A percentile compares a stretch with the other conserved stretches of the same genome.
These are phyloP conservation scores for Capronia epimyces DNA, from an alignment of 2,329 filamentous ascomycete genomes.

Conservation along the genomic window DNA sequence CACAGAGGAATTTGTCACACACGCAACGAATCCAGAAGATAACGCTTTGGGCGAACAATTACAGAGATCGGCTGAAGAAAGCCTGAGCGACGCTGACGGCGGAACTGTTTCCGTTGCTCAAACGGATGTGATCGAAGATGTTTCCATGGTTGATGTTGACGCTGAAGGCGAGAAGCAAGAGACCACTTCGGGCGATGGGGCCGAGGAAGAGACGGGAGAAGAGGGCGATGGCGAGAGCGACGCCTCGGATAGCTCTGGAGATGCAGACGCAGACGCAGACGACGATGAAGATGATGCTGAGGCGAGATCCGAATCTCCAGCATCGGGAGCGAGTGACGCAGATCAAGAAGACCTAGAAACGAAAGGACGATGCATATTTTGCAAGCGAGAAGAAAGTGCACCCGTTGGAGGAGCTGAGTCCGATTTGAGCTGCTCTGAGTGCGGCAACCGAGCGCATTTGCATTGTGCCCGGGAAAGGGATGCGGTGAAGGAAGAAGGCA, in stretches of 20 bases:
- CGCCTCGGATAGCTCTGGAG: constrained; percentile 15
- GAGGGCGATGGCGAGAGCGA: constrained; percentile 42
- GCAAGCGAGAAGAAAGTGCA: constrained; percentile 64
- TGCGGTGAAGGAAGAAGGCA: constrained; percentile 47
- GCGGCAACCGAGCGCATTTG: constrained; percentile 81
- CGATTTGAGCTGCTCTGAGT: constrained; percentile 69
- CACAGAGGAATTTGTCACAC: not conserved
- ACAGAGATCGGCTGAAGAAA: constrained; percentile 22
- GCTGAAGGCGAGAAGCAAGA: constrained; percentile 11
- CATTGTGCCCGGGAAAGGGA: constrained; percentile 76
- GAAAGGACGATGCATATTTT: constrained; percentile 57
- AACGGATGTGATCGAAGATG: constrained; percentile 11
- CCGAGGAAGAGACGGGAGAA: constrained; percentile 36
- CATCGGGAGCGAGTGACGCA: constrained; percentile 2
- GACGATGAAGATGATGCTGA: constrained; percentile 6
- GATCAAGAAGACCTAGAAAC: constrained; percentile 18
- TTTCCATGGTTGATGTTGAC: constrained; percentile 16
- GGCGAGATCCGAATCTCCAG: constrained; percentile 4
- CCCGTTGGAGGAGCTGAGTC: constrained; percentile 70
- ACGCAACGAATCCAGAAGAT: constrained; percentile 16
- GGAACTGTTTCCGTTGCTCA: constrained; percentile 1
- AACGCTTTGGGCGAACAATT: constrained; percentile 22
- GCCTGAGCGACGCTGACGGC: constrained; percentile 12
- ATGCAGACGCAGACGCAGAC: constrained; percentile 4
- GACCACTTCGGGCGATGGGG: constrained; percentile 2